Evolutionary conservation across 768 basidiomycete species (phyloP), one percentile per base, ranked within the genome.

Genomic region (Suillus occidentalis): DNA sequence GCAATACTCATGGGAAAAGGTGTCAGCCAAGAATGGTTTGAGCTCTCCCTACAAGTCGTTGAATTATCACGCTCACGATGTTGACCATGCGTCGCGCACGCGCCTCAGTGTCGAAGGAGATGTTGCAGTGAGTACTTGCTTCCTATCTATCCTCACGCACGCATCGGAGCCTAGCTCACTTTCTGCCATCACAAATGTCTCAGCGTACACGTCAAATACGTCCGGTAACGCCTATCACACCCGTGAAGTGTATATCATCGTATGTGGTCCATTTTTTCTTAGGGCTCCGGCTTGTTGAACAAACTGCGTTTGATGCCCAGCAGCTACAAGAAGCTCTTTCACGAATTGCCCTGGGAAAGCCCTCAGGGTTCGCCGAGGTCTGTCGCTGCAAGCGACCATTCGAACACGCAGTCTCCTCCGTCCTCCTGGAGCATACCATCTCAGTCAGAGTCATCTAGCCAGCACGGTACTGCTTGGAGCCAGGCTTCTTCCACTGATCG

Each of bases 371-470:
- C 75, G 22, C 72, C 74, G 50, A 71, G 70, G 70, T 74, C 76
- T 68, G 69, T 78, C 60, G 65, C 71, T 62, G 77, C 79, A 67
- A 84, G 83, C 68, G 81, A 82, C 60, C 77, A 81, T 58, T 82
- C 85, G n/a, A 81, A 84, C 25, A 73, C 72, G n/a, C 75, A 78
- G 64, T 81, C 86, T 25, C 80, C 81, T 52, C 81, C 83, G 43
- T 80, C 83, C 20, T 76, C 72, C 70, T 69, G 76, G 79, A 53
- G 77, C 78, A 64, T 83, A 77, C 42, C 78, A 76, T 22, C 76
- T 65, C 66, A 76, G 69, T 62, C 81, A 74, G 63, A 80, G 71
- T 63, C 76, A 34, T 72, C 75, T 20, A 55, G 57, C 36, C 71
- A 69, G 25, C 75, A 75, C 64, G 67, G 61, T 62, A 67, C 68